These are phyloP conservation scores for Cladosporium sp. DNA, from an alignment of 2,329 filamentous ascomycete species.

Conservation along the genomic window DNA sequence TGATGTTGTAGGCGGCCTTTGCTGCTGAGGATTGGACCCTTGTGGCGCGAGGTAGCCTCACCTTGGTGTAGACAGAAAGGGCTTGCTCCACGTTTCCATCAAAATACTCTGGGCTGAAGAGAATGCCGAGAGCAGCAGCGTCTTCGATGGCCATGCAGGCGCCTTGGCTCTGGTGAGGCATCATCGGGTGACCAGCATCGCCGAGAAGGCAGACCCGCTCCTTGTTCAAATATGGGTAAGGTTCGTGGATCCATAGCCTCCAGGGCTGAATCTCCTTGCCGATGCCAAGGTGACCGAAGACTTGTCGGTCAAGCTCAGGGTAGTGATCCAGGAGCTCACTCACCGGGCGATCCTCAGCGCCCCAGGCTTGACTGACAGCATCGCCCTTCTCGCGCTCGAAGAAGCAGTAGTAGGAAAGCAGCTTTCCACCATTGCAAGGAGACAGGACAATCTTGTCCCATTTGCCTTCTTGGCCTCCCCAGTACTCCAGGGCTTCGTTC, in stretches of 20 bases:
- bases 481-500: constrained; percentile 65
- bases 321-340: constrained; percentile 60
- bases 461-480: constrained; percentile 64
- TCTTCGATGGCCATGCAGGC: constrained; percentile 70
- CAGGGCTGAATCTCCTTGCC: constrained; percentile 65
- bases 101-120: constrained; percentile 55
- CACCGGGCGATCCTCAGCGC: constrained; percentile 48
- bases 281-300: constrained; percentile 58
- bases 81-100: constrained; percentile 36
- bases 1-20: constrained; percentile 41
- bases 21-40: constrained; percentile 40
- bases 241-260: constrained; percentile 65
- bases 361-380: constrained; percentile 63
- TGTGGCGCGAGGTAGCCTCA: constrained; percentile 40
- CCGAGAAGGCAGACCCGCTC: constrained; percentile 59
- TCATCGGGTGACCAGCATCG: constrained; percentile 65
- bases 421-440: constrained; percentile 64
- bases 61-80: constrained; percentile 38
- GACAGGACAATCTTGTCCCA: constrained; percentile 71
- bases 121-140: constrained; percentile 61
- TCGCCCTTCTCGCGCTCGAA: constrained; percentile 62
- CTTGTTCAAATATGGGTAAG: constrained; percentile 60
- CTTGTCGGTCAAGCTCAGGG: constrained; percentile 59
- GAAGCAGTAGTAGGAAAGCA: constrained; percentile 71
- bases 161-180: constrained; percentile 69